Evolutionary conservation across 2,329 filamentous ascomycete genomes (phyloP).

Genomic region (Paecilomyces sp.): DNA sequence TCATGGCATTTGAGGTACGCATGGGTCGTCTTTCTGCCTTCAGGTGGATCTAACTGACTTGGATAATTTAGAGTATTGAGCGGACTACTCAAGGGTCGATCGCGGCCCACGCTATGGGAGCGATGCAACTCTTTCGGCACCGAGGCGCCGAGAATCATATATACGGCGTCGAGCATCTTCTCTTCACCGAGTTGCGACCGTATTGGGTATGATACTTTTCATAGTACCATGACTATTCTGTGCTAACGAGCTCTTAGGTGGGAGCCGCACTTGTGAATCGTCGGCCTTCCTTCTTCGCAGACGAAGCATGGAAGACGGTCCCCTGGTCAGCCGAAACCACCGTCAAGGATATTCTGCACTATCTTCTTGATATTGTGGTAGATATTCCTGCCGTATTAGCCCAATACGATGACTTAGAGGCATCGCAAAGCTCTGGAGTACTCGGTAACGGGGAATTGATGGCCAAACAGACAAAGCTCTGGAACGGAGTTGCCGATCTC

Average conservation of each 20-base stretch:
- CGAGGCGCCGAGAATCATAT: conserved; percentile 33
- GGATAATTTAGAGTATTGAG: conserved; percentile 22
- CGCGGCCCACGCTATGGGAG: conserved; percentile 26
- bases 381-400: conserved; percentile 25
- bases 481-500: conserved; percentile 27
- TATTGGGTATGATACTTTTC: conserved; percentile 25
- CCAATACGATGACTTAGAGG: conserved; percentile 23
- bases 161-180: conserved; percentile 31
- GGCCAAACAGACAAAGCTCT: conserved; percentile 25
- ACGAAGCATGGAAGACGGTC: conserved; percentile 31
- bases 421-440: conserved; percentile 12
- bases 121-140: conserved; percentile 29
- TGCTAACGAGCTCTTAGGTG: conserved; percentile 14
- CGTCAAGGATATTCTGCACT: conserved; percentile 29
- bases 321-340: conserved; percentile 31
- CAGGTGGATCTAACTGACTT: conserved; percentile 1
- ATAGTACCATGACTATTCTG: background rate
- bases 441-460: conserved; percentile 23
- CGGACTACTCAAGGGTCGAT: conserved; percentile 26
- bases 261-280: conserved; percentile 23
- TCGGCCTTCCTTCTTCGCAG: conserved; percentile 27
- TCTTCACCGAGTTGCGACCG: conserved; percentile 31
- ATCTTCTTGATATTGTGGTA: conserved; percentile 28
- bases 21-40: background rate
- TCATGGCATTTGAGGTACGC: conserved; percentile 31